Conservation (phyloP, 2,329 filamentous ascomycete species). For the Calonectria montana region DNA sequence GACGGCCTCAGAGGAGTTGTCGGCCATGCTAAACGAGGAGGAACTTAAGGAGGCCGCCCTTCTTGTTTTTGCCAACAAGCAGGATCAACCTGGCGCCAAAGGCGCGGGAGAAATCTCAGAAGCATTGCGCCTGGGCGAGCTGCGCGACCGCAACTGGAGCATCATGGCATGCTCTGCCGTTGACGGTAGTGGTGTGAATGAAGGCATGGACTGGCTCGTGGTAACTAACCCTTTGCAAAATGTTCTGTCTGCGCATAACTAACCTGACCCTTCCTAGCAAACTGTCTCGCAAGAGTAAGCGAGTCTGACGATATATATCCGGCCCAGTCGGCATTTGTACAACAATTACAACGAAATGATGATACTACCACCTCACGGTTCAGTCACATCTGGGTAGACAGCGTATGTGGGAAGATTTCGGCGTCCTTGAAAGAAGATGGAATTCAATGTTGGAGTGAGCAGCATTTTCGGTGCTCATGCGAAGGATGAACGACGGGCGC, state of each 20-base stretch:
- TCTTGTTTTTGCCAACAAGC: constrained; percentile 98
- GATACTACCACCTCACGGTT: constrained; percentile 42
- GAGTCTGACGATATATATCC: constrained; percentile 26
- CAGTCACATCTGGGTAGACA: constrained; percentile 43
- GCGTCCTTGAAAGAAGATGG: constrained; percentile 33
- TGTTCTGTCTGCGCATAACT: not conserved
- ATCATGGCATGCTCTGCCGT: constrained; percentile 98
- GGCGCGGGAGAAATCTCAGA: constrained; percentile 97
- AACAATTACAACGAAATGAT: constrained; percentile 46
- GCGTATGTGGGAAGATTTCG: constrained; percentile 36
- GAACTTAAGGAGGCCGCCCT: constrained; percentile 93
- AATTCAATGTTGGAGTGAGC: constrained; percentile 6
- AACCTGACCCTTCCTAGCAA: constrained; percentile 42
- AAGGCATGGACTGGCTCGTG: constrained; percentile 99
- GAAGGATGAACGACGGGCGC: constrained; percentile 12
- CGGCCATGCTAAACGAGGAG: constrained; percentile 96
- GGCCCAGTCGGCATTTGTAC: constrained; percentile 43
- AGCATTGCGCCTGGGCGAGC: constrained; percentile 86
- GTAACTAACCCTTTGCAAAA: constrained; percentile 59
- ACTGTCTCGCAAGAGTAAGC: constrained; percentile 50
- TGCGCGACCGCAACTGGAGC: constrained; percentile 98
- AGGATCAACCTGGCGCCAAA: constrained; percentile 97
- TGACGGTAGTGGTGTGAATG: constrained; percentile 91
- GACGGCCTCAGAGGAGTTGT: constrained; percentile 91
- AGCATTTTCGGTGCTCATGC: constrained; percentile 22